Evolutionary conservation across 2,329 filamentous ascomycete genomes (phyloP), one percentile per base, ranked within the genome.

Genomic region (Amesomyces nigricolor): DNA sequence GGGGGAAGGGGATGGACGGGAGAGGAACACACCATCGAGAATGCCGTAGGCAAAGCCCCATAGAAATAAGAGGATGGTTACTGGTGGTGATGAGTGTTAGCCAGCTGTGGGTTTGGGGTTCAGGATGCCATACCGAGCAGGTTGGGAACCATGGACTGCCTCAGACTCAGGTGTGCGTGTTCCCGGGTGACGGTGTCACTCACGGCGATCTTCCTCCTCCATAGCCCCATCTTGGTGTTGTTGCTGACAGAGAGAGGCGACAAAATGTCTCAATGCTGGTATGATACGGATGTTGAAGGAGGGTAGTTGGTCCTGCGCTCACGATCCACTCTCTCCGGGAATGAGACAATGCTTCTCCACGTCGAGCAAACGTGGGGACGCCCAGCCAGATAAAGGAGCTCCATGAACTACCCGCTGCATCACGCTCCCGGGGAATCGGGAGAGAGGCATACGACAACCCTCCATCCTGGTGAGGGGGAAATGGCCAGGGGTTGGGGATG

Each of bases 31-130:
- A 63, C 63, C 66, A 58, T 70, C 67, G 9, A 72, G 63, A n/a
- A 71, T 62, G 26, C 69, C 67, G 53, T 70, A 70, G 17, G 68
- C 66, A 53, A 72, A 69, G 11, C 68, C 69, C 69, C 68, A 71
- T 38, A 72, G 63, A 57, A 70, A 70, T 56, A 71, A 72, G 42
- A 71, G 60, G 32, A 70, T 67, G 14, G 66, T 69, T 13, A 71
- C 68, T 53, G 58, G 30, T n/a, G 17, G 22, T 22, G 32, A 3
- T 11, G 37, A 4, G 38, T 16, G 29, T 57, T 17, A 50, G 42
- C 42, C 5, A 44, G 39, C 3, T 13, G 16, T 29, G 4, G 4
- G 40, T 10, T 10, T 47, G 17, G 17, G 17, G 17, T 9, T 4
- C 26, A 35, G 22, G 11, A n/a, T n/a, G 5, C n/a, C 54, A 46